Evolutionary conservation across 805 yeast genomes (phyloP).

Genomic region (Monosporozyma yasuniensis): DNA sequence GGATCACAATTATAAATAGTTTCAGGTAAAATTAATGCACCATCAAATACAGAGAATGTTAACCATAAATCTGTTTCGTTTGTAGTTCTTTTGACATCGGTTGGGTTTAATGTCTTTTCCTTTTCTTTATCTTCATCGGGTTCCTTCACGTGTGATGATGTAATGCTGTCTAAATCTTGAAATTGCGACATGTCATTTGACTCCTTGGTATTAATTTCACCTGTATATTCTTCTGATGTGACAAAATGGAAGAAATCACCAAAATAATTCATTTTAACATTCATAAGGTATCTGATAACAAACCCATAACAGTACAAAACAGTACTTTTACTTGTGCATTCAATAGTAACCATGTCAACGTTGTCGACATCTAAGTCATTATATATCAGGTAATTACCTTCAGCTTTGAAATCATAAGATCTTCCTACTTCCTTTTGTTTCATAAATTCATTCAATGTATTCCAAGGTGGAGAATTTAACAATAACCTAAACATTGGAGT

Average conservation of each 20-base stretch:
- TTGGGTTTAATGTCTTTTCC: constrained; percentile 1
- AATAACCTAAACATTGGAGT: constrained; percentile 56
- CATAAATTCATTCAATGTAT: constrained; percentile 68
- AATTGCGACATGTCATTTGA: not conserved
- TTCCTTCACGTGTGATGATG: not conserved
- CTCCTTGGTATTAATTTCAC: constrained; percentile 8
- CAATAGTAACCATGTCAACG: constrained; percentile 59
- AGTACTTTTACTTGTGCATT: constrained; percentile 56
- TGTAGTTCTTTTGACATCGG: constrained; percentile 37
- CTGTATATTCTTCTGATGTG: constrained; percentile 75
- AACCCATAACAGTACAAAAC: constrained; percentile 72
- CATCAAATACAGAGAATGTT: constrained; percentile 59
- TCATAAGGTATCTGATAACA: constrained; percentile 63
- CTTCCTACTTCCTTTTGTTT: constrained; percentile 56
- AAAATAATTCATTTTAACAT: constrained; percentile 77
- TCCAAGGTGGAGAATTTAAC: constrained; percentile 86
- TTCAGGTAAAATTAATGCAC: constrained; percentile 65
- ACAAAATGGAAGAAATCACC: constrained; percentile 79
- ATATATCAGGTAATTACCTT: constrained; percentile 59
- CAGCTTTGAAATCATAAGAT: constrained; percentile 49
- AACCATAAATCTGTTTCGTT: constrained; percentile 76
- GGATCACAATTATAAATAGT: constrained; percentile 57
- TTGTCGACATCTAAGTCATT: constrained; percentile 52
- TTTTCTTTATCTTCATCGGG: not conserved
- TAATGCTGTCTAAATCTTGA: constrained; percentile 2